phyloP scores from a whole-genome alignment of 2,329 filamentous ascomycete species.

The Aaosphaeria arxii region DNA sequence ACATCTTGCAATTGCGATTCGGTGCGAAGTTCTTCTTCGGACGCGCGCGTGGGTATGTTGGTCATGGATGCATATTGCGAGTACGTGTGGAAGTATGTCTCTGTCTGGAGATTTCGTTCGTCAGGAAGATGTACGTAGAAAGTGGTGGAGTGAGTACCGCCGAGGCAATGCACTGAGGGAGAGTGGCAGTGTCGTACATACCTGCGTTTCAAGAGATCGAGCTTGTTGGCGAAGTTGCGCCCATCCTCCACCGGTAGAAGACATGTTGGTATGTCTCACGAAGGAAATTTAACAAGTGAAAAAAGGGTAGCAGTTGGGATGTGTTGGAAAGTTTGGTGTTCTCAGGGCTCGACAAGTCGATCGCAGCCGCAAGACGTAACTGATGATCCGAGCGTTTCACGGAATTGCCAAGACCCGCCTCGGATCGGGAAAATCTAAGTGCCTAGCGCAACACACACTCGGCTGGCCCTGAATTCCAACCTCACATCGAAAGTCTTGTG shows the following conservation, averaged over 20 bases:
- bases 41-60: constrained; percentile 77
- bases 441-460: constrained; percentile 6
- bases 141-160: background rate
- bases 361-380: constrained; percentile 2
- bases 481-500: constrained; percentile 14
- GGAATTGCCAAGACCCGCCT: too few relatives aligned
- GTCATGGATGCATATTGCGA: constrained; percentile 83
- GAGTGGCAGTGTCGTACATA: constrained; percentile 40
- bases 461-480: constrained; percentile 15
- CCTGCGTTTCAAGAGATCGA: constrained; percentile 84
- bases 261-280: constrained; percentile 21
- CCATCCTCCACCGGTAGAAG: constrained; percentile 61
- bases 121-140: constrained; percentile 14
- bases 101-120: constrained; percentile 59
- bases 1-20: constrained; percentile 82
- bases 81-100: constrained; percentile 78
- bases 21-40: constrained; percentile 76
- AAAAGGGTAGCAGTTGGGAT: background rate
- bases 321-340: constrained; percentile 1
- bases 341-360: too few relatives aligned
- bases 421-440: too few relatives aligned
- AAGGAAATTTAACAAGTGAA: background rate
- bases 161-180: background rate
- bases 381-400: background rate
- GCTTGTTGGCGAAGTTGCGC: constrained; percentile 92